Evolutionary conservation across 345 rosid genomes (phyloP).

Genomic region (Linum usitatissimum): DNA sequence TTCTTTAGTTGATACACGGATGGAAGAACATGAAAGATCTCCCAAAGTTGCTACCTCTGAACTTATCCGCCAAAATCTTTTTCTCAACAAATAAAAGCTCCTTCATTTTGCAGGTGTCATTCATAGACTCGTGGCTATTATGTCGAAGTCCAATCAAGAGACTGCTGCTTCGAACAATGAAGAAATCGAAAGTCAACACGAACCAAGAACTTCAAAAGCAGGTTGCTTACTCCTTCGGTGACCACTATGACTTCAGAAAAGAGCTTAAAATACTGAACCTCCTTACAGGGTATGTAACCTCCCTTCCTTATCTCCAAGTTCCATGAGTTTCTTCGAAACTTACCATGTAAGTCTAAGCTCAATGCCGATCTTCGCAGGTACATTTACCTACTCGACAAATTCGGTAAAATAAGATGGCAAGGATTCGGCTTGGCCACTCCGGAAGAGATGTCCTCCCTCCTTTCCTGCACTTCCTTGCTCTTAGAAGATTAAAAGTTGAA

Average conservation of each 20-base stretch:
- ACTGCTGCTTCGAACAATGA: conserved; percentile 57
- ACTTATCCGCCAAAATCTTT: no score
- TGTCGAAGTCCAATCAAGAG: conserved; percentile 46
- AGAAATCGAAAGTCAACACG: conserved; percentile 34
- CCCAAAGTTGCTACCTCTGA: no score
- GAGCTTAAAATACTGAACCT: conserved; percentile 76
- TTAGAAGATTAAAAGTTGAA: conserved; percentile 28
- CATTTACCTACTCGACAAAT: conserved; percentile 54
- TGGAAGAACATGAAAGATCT: no score
- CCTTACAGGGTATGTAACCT: conserved; percentile 66
- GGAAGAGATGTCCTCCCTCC: conserved; percentile 66
- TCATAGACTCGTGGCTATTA: conserved; percentile 75
- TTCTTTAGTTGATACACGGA: no score
- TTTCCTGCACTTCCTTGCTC: conserved; percentile 62
- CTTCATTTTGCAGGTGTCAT: conserved; percentile 46
- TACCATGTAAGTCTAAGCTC: no score
- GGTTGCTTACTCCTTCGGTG: conserved; percentile 70
- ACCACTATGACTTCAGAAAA: conserved; percentile 79
- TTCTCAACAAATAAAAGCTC: no score
- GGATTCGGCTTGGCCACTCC: conserved; percentile 66
- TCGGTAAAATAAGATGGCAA: conserved; percentile 89
- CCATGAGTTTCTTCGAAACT: no score
- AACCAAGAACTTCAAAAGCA: conserved; percentile 46
- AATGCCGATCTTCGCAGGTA: conserved; percentile 33
- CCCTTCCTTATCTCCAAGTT: background rate